These are phyloP conservation scores for Kurtzmaniella quercitrusa DNA, from an alignment of 1,139 yeast genomes.

Conservation along the genomic window DNA sequence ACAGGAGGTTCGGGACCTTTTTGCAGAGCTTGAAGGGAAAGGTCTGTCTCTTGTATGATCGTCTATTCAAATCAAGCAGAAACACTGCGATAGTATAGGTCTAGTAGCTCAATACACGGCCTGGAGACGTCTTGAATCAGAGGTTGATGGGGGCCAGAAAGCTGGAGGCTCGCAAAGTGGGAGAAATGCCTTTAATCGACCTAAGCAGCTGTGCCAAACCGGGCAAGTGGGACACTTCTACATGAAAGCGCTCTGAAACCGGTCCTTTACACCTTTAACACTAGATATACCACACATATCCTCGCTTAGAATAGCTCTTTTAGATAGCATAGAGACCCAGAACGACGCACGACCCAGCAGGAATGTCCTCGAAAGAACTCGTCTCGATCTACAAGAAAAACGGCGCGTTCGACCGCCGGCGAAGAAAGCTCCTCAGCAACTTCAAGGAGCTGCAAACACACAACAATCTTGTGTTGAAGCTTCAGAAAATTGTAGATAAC, in stretches of 20 bases:
- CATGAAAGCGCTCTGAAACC: too few species aligned
- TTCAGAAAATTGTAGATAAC: slow-evolving; percentile 41
- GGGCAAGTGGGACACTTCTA: too few species aligned
- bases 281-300: too few species aligned
- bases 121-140: not conserved
- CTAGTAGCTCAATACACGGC: not conserved
- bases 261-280: too few species aligned
- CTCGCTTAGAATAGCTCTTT: too few species aligned
- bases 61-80: not conserved
- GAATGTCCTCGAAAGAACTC: slow-evolving; percentile 29
- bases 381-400: slow-evolving; percentile 43
- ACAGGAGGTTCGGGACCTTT: not conserved
- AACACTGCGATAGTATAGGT: not conserved
- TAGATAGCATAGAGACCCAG: too few species aligned
- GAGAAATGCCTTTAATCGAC: too few species aligned
- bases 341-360: too few species aligned
- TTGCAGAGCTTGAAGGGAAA: not conserved
- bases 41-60: not conserved
- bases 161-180: too few species aligned
- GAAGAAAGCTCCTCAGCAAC: slow-evolving; percentile 40
- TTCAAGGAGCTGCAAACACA: slow-evolving; percentile 44
- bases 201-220: too few species aligned
- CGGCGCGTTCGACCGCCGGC: slow-evolving; percentile 47
- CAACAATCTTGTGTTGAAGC: slow-evolving; percentile 35
- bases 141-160: too few species aligned